These are phyloP conservation scores for Trifolium repens DNA, from an alignment of 306 rosid species.

Conservation along the genomic window DNA sequence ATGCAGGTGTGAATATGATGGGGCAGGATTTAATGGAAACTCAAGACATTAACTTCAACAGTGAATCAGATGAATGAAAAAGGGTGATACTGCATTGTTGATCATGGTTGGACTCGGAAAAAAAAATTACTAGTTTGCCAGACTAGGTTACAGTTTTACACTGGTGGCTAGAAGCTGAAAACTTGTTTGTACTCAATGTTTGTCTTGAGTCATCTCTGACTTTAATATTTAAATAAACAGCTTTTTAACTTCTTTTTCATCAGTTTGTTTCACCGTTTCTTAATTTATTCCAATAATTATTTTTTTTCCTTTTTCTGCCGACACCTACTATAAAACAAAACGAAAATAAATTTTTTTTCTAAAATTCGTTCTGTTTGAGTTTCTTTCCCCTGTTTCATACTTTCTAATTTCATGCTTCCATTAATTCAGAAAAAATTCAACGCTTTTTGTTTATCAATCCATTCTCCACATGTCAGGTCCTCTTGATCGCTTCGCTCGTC, in stretches of 20 bases:
- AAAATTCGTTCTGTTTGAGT: neutral
- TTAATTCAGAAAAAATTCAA: neutral
- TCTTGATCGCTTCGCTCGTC: slow-evolving; percentile 82
- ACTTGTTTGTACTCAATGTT: neutral
- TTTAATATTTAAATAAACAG: too few relatives aligned
- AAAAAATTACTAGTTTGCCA: slow-evolving; percentile 7
- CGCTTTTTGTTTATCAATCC: slow-evolving; percentile 12
- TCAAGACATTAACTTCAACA: slow-evolving; percentile 53
- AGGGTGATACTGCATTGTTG: neutral
- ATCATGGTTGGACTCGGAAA: neutral
- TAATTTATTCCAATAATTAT: too few relatives aligned
- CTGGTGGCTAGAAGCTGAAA: slow-evolving; percentile 9
- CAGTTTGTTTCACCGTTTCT: too few relatives aligned
- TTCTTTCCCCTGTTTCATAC: neutral
- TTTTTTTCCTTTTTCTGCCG: too few relatives aligned
- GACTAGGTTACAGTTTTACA: slow-evolving; percentile 26
- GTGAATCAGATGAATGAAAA: slow-evolving; percentile 61
- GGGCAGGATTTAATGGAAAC: slow-evolving; percentile 43
- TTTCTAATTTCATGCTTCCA: slow-evolving; percentile 39
- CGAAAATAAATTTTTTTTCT: too few relatives aligned
- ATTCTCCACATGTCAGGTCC: slow-evolving; percentile 72
- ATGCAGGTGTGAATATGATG: slow-evolving; percentile 43
- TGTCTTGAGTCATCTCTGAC: too few relatives aligned
- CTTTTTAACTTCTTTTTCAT: neutral
- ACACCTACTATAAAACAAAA: too few relatives aligned